A percentile compares a stretch with the other conserved stretches of the same genome.
Conservation (phyloP, 768 basidiomycete species). For the Hygrocybe coccinea region DNA sequence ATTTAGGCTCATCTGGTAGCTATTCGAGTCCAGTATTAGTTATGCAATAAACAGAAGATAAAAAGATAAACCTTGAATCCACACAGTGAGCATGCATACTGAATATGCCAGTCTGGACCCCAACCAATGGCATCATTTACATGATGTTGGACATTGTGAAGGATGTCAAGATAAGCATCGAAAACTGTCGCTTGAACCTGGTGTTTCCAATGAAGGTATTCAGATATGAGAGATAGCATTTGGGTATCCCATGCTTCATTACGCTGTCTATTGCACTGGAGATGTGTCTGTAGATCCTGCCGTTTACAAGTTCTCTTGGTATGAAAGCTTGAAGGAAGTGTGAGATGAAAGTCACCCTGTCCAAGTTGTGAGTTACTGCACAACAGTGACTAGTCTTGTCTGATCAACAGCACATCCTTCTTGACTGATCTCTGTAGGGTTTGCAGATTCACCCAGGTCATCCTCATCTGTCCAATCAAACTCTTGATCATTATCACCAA, state of each 20-base stretch:
- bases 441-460: background rate
- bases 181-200: background rate
- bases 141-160: background rate
- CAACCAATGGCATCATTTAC: slow-evolving; percentile 6
- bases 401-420: background rate
- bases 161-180: slow-evolving; percentile 14
- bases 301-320: background rate
- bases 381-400: background rate
- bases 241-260: background rate
- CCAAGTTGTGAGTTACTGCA: background rate
- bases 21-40: background rate
- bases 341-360: background rate
- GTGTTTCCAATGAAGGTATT: background rate
- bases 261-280: background rate
- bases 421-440: background rate
- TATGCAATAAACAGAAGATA: background rate
- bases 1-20: slow-evolving; percentile 7
- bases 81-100: slow-evolving; percentile 14
- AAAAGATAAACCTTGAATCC: background rate
- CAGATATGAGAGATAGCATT: background rate
- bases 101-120: slow-evolving; percentile 11
- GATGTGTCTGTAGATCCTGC: background rate
- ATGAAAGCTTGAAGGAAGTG: background rate
- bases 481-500: background rate
- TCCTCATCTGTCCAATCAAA: background rate